phyloP scores from a whole-genome alignment of 2,329 filamentous ascomycete species.

The Rhynchosporium agropyri region DNA sequence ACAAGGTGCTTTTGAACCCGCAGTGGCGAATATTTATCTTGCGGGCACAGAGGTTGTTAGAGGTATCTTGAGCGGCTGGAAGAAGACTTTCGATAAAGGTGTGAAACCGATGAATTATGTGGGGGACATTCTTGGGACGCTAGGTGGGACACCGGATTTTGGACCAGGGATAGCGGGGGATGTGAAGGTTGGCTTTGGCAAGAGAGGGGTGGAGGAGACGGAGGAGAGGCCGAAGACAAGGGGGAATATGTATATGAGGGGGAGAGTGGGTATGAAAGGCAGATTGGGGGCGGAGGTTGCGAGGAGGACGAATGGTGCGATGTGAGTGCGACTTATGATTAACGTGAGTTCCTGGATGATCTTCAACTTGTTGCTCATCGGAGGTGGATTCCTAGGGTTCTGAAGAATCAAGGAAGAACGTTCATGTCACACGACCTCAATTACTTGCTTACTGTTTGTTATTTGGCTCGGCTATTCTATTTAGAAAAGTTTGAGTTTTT shows the following conservation, averaged over 20 bases:
- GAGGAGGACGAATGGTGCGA: conserved; percentile 23
- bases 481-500: too few species aligned
- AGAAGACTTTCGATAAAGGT: conserved; percentile 58
- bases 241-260: conserved; percentile 1
- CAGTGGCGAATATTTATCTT: conserved; percentile 66
- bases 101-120: conserved; percentile 65
- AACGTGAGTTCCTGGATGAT: neutral
- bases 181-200: neutral
- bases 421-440: too few species aligned
- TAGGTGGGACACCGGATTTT: conserved; percentile 68
- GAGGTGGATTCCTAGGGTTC: too few species aligned
- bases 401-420: too few species aligned
- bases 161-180: conserved; percentile 46
- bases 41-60: conserved; percentile 67
- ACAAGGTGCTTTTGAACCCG: conserved; percentile 65
- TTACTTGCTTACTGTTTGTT: too few species aligned
- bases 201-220: conserved; percentile 15
- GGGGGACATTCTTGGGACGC: conserved; percentile 70
- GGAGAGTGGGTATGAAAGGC: conserved; percentile 22
- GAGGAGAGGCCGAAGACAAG: neutral
- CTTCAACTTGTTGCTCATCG: too few species aligned
- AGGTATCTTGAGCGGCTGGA: conserved; percentile 61
- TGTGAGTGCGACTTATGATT: neutral
- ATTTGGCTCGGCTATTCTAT: too few species aligned
- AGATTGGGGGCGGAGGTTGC: conserved; percentile 25